A percentile compares a stretch with the other conserved stretches of the same genome.
These are phyloP conservation scores for Lithospermum erythrorhizon DNA, from an alignment of 257 asterid genomes.

Conservation along the genomic window DNA sequence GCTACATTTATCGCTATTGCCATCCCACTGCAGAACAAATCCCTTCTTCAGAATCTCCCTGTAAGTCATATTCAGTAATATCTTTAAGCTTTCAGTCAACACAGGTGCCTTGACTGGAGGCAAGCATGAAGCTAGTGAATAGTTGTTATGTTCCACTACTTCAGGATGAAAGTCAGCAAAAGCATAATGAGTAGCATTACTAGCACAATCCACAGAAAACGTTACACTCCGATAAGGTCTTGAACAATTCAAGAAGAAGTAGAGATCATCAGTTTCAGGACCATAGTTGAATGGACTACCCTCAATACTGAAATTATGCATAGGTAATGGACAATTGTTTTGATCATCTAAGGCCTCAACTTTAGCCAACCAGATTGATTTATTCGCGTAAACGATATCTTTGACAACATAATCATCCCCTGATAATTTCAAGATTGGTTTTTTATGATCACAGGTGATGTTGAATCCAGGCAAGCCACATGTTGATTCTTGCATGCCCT, in stretches of 20 bases:
- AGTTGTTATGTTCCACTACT: conserved; percentile 28
- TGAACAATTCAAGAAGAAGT: conserved; percentile 40
- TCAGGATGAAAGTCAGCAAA: conserved; percentile 38
- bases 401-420: conserved; percentile 30
- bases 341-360: conserved; percentile 8
- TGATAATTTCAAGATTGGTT: conserved; percentile 28
- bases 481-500: conserved; percentile 21
- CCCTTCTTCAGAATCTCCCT: conserved; percentile 24
- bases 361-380: conserved; percentile 24
- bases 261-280: conserved; percentile 38
- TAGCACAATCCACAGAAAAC: conserved; percentile 30
- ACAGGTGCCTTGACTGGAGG: conserved; percentile 26
- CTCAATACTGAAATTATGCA: conserved; percentile 20
- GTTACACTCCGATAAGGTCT: conserved; percentile 24
- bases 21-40: conserved; percentile 35
- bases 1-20: conserved; percentile 14
- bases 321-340: conserved; percentile 24
- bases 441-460: conserved; percentile 21
- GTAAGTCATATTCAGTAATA: conserved; percentile 25
- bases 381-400: conserved; percentile 23
- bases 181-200: conserved; percentile 21
- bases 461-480: conserved; percentile 36
- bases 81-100: conserved; percentile 10
- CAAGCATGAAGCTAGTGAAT: conserved; percentile 24
- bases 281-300: conserved; percentile 37